Conservation (phyloP, 108 stramenopile genomes). For the Cyclotella baltica region DNA sequence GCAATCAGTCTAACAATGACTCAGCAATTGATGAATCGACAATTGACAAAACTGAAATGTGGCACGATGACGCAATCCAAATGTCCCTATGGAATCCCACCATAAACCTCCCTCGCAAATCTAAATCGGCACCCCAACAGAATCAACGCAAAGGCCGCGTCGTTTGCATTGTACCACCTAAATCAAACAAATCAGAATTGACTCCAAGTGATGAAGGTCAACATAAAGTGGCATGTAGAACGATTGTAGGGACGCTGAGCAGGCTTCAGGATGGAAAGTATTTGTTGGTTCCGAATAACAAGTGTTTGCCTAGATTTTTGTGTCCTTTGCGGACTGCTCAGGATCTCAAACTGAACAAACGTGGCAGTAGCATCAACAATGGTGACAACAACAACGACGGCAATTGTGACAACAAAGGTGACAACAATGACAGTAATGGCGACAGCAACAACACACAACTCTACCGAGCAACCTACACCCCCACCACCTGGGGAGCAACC, state of each 20-base stretch:
- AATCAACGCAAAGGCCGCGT: slow-evolving; percentile 68
- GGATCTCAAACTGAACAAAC: slow-evolving; percentile 26
- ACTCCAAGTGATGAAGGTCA: slow-evolving; percentile 39
- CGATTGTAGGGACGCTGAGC: slow-evolving; percentile 72
- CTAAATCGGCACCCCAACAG: slow-evolving; percentile 10
- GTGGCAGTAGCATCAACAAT: slow-evolving; percentile 11
- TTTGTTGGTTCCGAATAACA: slow-evolving; percentile 74
- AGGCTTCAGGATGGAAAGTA: slow-evolving; percentile 46
- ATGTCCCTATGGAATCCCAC: slow-evolving; percentile 83
- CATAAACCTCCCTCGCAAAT: slow-evolving; percentile 57
- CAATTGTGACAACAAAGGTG: no score
- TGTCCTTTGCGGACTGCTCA: slow-evolving; percentile 48
- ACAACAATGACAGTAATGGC: no score
- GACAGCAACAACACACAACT: no score
- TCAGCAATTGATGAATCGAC: not conserved
- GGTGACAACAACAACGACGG: not conserved
- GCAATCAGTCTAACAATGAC: not conserved
- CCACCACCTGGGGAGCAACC: slow-evolving; percentile 67
- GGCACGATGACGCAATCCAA: slow-evolving; percentile 85
- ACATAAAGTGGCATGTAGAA: slow-evolving; percentile 40
- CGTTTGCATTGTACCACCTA: slow-evolving; percentile 68
- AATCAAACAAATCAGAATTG: slow-evolving; percentile 44
- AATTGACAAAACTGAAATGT: slow-evolving; percentile 46
- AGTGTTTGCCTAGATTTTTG: slow-evolving; percentile 63
- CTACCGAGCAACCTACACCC: slow-evolving; percentile 67